A percentile compares a stretch with the other conserved stretches of the same genome.
These are phyloP conservation scores for Phytophthora tentaculata DNA, from an alignment of 352 stramenopile genomes.

Conservation along the genomic window DNA sequence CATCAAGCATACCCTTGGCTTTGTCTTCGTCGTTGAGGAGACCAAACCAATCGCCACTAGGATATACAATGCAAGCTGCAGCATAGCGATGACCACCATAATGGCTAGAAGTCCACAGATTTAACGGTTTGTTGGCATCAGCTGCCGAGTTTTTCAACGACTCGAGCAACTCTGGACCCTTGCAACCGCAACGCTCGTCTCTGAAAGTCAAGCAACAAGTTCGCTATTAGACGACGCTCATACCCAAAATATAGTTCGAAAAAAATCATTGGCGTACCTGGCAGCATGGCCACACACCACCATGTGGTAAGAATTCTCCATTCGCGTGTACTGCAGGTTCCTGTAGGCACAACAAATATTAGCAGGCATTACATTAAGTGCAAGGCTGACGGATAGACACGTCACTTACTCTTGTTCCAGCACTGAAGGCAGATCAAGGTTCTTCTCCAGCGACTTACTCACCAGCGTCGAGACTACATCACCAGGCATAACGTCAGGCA, in stretches of 20 bases:
- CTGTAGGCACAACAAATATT: constrained; percentile 19
- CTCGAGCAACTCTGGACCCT: constrained; percentile 67
- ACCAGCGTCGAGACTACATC: constrained; percentile 44
- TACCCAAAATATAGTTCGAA: neutral
- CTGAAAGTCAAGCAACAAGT: constrained; percentile 22
- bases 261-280: constrained; percentile 8
- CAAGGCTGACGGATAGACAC: no score
- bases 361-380: no score
- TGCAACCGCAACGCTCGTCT: constrained; percentile 78
- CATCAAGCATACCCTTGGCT: constrained; percentile 47
- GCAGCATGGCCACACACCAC: constrained; percentile 74
- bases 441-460: constrained; percentile 39
- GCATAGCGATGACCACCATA: constrained; percentile 80
- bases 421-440: constrained; percentile 35
- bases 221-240: constrained; percentile 15
- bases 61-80: constrained; percentile 76
- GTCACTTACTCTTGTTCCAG: constrained; percentile 46
- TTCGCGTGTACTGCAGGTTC: constrained; percentile 42
- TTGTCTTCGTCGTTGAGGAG: constrained; percentile 66
- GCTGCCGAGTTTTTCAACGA: constrained; percentile 57
- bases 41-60: constrained; percentile 79
- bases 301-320: constrained; percentile 61
- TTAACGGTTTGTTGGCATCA: constrained; percentile 41
- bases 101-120: constrained; percentile 73
- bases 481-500: constrained; percentile 1